Evolutionary conservation across 345 rosid species (phyloP), one percentile per base, ranked within the genome.

Genomic region (Pelargonium nanum): DNA sequence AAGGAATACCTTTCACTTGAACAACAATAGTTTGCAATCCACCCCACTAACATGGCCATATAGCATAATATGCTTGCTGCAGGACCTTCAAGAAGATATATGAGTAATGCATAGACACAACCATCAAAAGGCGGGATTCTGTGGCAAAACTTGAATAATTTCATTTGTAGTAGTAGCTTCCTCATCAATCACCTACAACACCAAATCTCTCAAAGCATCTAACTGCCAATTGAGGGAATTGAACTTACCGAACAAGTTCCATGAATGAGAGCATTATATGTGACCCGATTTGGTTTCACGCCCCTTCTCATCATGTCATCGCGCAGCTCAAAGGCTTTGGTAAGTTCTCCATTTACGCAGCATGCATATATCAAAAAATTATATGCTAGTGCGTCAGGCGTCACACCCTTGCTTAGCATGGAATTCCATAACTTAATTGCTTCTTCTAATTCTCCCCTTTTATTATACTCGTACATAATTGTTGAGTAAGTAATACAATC

Each of bases 401-500:
- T 81, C 62, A 85, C 52, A 52, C 96, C 95, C 65, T 70, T 76
- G 55, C 66, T 63, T 5, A 61, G 77, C 98, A 92, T 92, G 2
- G 67, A 69, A 53, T 85, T 77, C 98, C 98, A 92, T 56, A 85
- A 66, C 67, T 66, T 63, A 17, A 84, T 56, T 4, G 98, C 93
- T 71, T 81, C 82, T 45, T 64, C 67, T 71, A 92, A 72, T 67
- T 74, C 57, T 8, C 83, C 83, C 66, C 72, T 74, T 72, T 68
- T 73, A 62, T 93, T 85, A 12, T 75, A 75, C 79, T 92, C 86
- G 53, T 77, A 71, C 45, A 92, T 85, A 69, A 92, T 68, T 6
- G 95, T 92, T 23, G 98, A 83, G 65, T 89, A 89, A 2, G 96
- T 85, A 61, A 92, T 75, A 70, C 95, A 85, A 72, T 92, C 96